Percentiles rank a stretch among this genome's conserved stretches.
These are phyloP conservation scores for Rhizophora apiculata DNA, from an alignment of 345 rosid species.

Conservation along the genomic window DNA sequence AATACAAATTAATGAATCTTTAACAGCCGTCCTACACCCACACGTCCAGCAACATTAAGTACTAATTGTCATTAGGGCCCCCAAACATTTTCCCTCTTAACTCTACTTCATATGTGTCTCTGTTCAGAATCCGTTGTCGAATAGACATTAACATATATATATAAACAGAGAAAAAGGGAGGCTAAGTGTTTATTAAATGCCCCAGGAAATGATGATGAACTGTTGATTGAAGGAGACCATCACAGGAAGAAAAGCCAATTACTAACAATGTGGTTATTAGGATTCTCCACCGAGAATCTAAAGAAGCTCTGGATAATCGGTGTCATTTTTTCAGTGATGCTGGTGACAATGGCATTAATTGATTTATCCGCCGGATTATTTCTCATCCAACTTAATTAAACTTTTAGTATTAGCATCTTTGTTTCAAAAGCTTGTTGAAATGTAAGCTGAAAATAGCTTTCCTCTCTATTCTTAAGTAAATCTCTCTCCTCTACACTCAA, in stretches of 20 bases:
- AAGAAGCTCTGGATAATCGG: conserved; percentile 31
- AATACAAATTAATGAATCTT: conserved; percentile 38
- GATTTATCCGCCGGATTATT: not conserved
- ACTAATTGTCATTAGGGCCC: not conserved
- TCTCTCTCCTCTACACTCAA: too few relatives aligned
- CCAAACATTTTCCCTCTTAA: not conserved
- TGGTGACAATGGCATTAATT: conserved; percentile 14
- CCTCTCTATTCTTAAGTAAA: too few relatives aligned
- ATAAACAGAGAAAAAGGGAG: not conserved
- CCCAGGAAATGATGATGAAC: too few relatives aligned
- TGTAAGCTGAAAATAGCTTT: too few relatives aligned
- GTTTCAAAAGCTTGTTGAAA: too few relatives aligned
- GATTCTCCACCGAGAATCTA: conserved; percentile 34
- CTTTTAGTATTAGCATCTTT: too few relatives aligned
- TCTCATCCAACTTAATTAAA: too few relatives aligned
- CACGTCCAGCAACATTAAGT: not conserved
- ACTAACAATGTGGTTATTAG: conserved; percentile 36
- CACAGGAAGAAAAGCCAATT: not conserved
- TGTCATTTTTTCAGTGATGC: conserved; percentile 36
- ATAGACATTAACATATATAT: not conserved
- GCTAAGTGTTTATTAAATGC: too few relatives aligned
- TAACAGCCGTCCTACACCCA: not conserved
- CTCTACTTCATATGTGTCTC: too few relatives aligned
- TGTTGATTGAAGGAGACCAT: not conserved
- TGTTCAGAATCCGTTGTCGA: not conserved